phyloP scores from a whole-genome alignment of 2,329 filamentous ascomycete species.

The Ophiocordyceps camponoti-saundersi region DNA sequence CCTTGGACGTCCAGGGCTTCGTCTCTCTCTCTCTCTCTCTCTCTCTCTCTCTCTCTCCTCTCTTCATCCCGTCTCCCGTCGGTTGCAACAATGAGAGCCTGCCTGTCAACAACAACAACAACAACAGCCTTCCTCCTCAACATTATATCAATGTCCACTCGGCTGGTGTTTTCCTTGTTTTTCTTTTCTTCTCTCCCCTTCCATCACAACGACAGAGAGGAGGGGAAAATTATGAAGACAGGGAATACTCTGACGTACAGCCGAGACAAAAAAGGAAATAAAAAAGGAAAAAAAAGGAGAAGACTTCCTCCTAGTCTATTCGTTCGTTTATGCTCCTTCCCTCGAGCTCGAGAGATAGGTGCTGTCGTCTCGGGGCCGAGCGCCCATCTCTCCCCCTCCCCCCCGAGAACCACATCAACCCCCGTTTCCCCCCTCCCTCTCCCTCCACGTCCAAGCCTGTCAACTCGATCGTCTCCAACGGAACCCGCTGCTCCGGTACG shows the following conservation, averaged over 20 bases:
- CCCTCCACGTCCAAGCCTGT: neutral
- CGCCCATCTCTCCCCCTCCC: neutral
- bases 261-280: neutral
- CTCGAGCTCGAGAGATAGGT: neutral
- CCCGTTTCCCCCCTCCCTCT: neutral
- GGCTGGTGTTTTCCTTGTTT: neutral
- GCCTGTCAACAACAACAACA: neutral
- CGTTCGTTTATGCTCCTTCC: conserved; percentile 4
- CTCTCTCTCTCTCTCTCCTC: neutral
- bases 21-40: conserved; percentile 1
- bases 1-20: neutral
- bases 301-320: conserved; percentile 14
- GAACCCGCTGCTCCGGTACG: neutral
- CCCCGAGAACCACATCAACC: neutral
- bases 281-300: conserved; percentile 5
- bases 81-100: too few relatives aligned
- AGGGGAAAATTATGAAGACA: conserved; percentile 6
- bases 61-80: neutral
- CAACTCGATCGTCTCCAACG: neutral
- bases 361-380: neutral
- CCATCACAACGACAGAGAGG: neutral
- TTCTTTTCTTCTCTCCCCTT: neutral
- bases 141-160: neutral
- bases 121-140: too few relatives aligned
- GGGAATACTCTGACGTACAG: conserved; percentile 4